Percentiles rank a stretch among this genome's conserved stretches.
Evolutionary conservation across 1,284 basidiomycete species (phyloP).

Genomic region (Ganoderma resinaceum): DNA sequence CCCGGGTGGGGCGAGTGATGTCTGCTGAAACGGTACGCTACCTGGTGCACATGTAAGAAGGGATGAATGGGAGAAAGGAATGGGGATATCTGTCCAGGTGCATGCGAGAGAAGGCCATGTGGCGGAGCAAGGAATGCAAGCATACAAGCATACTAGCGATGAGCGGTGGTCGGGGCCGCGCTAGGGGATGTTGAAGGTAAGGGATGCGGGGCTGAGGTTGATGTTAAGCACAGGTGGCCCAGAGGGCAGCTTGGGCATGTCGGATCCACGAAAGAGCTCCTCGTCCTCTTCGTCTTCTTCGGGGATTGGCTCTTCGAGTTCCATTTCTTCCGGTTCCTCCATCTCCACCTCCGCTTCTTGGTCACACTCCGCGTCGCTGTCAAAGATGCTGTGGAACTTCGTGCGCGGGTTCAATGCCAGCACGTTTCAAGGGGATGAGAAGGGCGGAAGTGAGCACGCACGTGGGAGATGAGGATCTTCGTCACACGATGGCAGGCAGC

Average conservation of each 20-base stretch:
- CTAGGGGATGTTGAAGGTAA: constrained; percentile 34
- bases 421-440: background rate
- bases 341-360: constrained; percentile 50
- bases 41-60: background rate
- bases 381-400: constrained; percentile 59
- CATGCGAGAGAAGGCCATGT: constrained; percentile 1
- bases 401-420: background rate
- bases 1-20: too few relatives aligned
- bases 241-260: constrained; percentile 25
- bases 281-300: constrained; percentile 55
- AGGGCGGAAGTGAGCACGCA: constrained; percentile 44
- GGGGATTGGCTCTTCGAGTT: constrained; percentile 54
- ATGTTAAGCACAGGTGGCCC: constrained; percentile 34
- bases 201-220: constrained; percentile 33
- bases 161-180: background rate
- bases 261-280: constrained; percentile 31
- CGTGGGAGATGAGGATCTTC: constrained; percentile 80
- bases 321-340: constrained; percentile 48
- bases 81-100: background rate
- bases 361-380: constrained; percentile 50
- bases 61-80: background rate
- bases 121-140: constrained; percentile 4
- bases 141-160: background rate
- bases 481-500: constrained; percentile 76
- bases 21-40: background rate